Evolutionary conservation across 371 early-diverging fungal species (phyloP), one percentile per base, ranked within the genome.

Genomic region (Mucor circinelloides): DNA sequence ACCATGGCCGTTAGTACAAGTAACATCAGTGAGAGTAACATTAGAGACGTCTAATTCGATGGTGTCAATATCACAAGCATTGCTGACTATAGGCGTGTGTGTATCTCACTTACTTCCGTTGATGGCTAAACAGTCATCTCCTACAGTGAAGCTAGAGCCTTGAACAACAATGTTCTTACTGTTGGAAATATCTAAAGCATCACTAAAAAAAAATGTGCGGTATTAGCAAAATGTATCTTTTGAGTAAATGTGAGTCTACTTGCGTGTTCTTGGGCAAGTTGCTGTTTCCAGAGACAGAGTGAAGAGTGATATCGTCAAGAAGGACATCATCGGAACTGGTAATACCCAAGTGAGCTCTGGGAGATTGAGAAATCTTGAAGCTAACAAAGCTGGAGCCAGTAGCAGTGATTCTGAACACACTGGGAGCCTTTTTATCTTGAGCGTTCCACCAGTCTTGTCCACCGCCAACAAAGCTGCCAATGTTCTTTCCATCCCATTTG

Each of bases 371-470:
- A 30, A 78, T 75, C 10, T 63, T 67, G 65, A 78, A 78, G 13
- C 71, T 64, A 46, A 71, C 69, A 50, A 78, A 78, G 25, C 61
- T 60, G 17, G 78, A 78, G 59, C 67, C 66, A 25, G 67, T 70
- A 10, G 69, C 75, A 42, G 67, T 69, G n/a, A 73, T 73, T 54
- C 70, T 67, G 50, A 78, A 67, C 13, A 78, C 70, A 36, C 71
- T 73, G 44, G 78, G 78, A 6, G 78, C 78, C 2, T 66, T 75
- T 1, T 63, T 73, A 32, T 75, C 64, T 21, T 64, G 54, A 17
- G 70, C 72, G 55, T 78, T 70, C 64, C 64, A 78, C 78, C 78
- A 78, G 8, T 60, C 70, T 62, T 78, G 78, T 27, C 77, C 77
- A 40, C 71, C 69, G 50, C 78, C 78, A 25, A 69, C 67, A 36